Base-by-base conservation (phyloP, 1,284 basidiomycete species). In the Boletus subluridellus region DNA sequence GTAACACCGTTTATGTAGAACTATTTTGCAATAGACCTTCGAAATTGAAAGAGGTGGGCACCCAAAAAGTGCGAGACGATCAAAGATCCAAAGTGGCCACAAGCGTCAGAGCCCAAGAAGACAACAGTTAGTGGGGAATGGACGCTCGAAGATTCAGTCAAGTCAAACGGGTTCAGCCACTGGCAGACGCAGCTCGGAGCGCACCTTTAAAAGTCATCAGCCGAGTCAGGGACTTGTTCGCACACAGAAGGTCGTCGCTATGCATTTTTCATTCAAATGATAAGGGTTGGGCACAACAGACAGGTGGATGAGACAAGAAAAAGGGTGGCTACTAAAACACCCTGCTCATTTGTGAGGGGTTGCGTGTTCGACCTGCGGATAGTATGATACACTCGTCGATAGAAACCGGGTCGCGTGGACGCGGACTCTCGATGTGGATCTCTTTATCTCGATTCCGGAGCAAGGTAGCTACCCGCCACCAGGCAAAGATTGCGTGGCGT, bases 401-500 rank as follows among this genome's bases (percentile, higher is more conserved):
- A 35, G 34, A 35, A 21, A 44, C 28, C 44, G 48, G 37, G 11
- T 24, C 46, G 39, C 28, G 9, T 24, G 28, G 38, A 42, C 24
- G 30, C 14, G 6, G 3, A 38, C 14, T 28, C 42, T 49, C 37
- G 39, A 21, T 38, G 30, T 3, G 44, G 21, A 34, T 35, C 12
- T 37, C 49, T 37, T 76, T 72, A 87, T 73, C 86, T 79, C 55
- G 76, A 73, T 55, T 87, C 86, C 3, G 82, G 77, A 30, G 82
- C 74, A 48, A 83, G 74, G 69, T 84, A 86, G 34, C 78, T 78
- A 26, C 96, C 96, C 10, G 92, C 90, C 24, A 91, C 92, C 60
- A 99, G 78, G 73, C 94, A 96, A 41, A 99, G 80, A 74, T 99
- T 99, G 32, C 96, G 84, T 26, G 94, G 86, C 9, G 96, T 98